These are phyloP conservation scores for Debaryomycetaceae sp. DNA, from an alignment of 1,139 yeast genomes.

Conservation along the genomic window DNA sequence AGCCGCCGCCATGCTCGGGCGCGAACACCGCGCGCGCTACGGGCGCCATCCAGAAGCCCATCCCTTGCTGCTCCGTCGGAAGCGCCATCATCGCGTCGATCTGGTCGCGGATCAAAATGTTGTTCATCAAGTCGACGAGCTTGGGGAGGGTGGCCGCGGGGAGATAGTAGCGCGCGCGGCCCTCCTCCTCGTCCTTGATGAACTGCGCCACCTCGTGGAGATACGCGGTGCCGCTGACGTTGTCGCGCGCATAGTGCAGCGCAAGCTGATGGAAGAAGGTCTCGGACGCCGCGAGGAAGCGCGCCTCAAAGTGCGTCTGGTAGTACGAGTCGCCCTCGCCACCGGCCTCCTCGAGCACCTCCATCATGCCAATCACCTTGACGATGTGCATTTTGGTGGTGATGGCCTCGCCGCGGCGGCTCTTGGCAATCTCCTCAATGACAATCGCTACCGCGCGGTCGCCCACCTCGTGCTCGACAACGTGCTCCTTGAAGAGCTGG, in stretches of 20 bases:
- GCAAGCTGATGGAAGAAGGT: slow-evolving; percentile 51
- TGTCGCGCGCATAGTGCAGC: slow-evolving; percentile 33
- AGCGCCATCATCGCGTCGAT: slow-evolving; percentile 45
- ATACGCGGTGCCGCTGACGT: slow-evolving; percentile 45
- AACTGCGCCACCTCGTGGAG: slow-evolving; percentile 49
- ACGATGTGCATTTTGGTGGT: slow-evolving; percentile 57
- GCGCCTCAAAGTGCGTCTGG: slow-evolving; percentile 62
- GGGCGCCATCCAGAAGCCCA: slow-evolving; percentile 50
- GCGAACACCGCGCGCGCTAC: slow-evolving; percentile 11
- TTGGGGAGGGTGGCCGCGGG: slow-evolving; percentile 54
- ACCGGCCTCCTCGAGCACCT: slow-evolving; percentile 35
- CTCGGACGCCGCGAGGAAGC: slow-evolving; percentile 51
- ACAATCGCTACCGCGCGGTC: slow-evolving; percentile 43
- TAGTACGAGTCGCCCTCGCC: slow-evolving; percentile 52
- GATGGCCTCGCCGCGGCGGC: slow-evolving; percentile 56
- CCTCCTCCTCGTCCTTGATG: slow-evolving; percentile 51
- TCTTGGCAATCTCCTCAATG: slow-evolving; percentile 54
- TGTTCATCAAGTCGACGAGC: slow-evolving; percentile 53
- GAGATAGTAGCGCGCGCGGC: slow-evolving; percentile 50
- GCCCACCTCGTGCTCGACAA: slow-evolving; percentile 50
- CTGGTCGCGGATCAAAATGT: slow-evolving; percentile 57
- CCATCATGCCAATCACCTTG: slow-evolving; percentile 68
- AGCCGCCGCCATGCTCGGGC: slow-evolving; percentile 10
- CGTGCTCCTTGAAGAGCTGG: slow-evolving; percentile 46
- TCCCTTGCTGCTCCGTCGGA: slow-evolving; percentile 49